Percentiles rank a stretch among this genome's conserved stretches.
Conservation (phyloP, 345 rosid genomes). For the Aquilaria yunnanensis region DNA sequence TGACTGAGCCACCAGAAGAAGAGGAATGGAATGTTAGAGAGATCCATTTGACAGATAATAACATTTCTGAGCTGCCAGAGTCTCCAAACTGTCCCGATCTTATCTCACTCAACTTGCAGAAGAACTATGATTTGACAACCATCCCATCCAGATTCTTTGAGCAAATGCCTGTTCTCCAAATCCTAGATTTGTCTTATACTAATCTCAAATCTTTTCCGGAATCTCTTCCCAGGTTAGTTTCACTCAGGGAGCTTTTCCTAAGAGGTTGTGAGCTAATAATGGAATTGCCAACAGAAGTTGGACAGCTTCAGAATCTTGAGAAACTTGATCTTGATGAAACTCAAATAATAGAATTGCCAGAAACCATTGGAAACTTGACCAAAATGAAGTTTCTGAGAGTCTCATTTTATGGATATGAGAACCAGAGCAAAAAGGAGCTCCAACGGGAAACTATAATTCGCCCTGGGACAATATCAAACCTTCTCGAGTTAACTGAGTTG, state of each 20-base stretch:
- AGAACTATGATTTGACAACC: constrained; percentile 8
- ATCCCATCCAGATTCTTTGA: constrained; percentile 11
- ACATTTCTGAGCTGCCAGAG: constrained; percentile 2
- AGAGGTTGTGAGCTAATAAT: constrained; percentile 18
- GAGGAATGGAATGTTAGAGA: too few relatives aligned
- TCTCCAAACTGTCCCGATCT: constrained; percentile 7
- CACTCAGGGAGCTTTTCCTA: constrained; percentile 16
- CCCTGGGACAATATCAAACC: constrained; percentile 9
- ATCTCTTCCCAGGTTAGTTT: constrained; percentile 8
- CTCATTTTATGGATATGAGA: constrained; percentile 8
- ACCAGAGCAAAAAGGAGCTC: neutral
- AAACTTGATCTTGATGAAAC: constrained; percentile 17
- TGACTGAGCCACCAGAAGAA: too few relatives aligned
- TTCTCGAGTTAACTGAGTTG: constrained; percentile 9
- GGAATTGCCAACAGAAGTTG: constrained; percentile 12
- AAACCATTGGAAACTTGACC: neutral
- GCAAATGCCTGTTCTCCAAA: constrained; percentile 15
- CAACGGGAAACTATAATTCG: neutral
- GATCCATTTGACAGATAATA: too few relatives aligned
- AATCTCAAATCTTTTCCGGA: constrained; percentile 20
- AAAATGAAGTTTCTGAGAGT: constrained; percentile 11
- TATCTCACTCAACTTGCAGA: constrained; percentile 1
- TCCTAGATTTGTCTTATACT: constrained; percentile 21
- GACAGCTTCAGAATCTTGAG: constrained; percentile 16
- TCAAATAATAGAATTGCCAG: constrained; percentile 15